phyloP scores from a whole-genome alignment of 2,329 filamentous ascomycete genomes.

The Lasiodiplodia citricola region DNA sequence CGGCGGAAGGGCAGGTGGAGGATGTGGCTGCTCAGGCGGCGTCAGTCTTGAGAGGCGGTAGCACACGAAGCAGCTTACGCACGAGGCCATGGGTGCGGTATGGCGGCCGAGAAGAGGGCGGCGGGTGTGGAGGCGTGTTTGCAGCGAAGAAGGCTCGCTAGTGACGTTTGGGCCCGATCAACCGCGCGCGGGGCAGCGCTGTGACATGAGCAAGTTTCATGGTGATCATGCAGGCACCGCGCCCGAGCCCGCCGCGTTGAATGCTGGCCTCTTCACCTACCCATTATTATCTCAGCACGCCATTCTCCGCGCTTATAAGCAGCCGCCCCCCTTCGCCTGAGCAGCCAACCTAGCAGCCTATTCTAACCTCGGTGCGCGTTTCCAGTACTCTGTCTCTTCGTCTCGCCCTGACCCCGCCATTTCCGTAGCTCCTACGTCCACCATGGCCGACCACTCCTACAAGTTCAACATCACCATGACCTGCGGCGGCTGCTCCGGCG shows the following conservation, averaged over 20 bases:
- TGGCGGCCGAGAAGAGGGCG: neutral
- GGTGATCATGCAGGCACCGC: slow-evolving; percentile 19
- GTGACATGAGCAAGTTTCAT: slow-evolving; percentile 43
- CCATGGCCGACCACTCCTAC: slow-evolving; percentile 83
- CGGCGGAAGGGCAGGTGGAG: slow-evolving; percentile 87
- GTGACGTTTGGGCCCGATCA: slow-evolving; percentile 16
- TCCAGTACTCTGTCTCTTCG: neutral
- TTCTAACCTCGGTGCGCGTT: neutral
- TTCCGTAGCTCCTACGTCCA: slow-evolving; percentile 32
- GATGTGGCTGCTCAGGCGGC: slow-evolving; percentile 57
- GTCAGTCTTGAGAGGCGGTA: slow-evolving; percentile 1
- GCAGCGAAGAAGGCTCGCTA: slow-evolving; percentile 5
- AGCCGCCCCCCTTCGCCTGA: neutral
- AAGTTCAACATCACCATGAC: slow-evolving; percentile 94
- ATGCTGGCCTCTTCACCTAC: slow-evolving; percentile 5
- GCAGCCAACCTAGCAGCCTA: neutral
- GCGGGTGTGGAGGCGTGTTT: slow-evolving; percentile 21
- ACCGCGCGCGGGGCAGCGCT: slow-evolving; percentile 17
- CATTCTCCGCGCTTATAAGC: neutral
- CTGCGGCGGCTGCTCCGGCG: slow-evolving; percentile 89
- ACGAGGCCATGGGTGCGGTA: slow-evolving; percentile 33
- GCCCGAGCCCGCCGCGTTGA: slow-evolving; percentile 14
- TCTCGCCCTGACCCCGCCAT: neutral
- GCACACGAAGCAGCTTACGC: slow-evolving; percentile 19
- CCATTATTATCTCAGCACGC: slow-evolving; percentile 19